Base-by-base conservation (phyloP, 164 flowering plant species). In the Nymphaea colorata region DNA sequence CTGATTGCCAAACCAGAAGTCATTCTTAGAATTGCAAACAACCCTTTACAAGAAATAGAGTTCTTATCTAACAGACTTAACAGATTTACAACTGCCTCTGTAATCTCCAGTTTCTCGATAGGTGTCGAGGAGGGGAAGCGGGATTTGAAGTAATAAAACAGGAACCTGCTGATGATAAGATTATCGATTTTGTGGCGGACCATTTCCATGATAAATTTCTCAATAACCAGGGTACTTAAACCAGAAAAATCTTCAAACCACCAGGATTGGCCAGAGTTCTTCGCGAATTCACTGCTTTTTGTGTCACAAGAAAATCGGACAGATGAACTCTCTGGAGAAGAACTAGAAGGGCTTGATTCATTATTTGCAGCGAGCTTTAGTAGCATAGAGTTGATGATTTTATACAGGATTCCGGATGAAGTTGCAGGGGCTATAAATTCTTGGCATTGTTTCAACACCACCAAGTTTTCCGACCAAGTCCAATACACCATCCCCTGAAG, bases 161-260 rank as follows among this genome's bases (percentile, higher is more conserved):
- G 82, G 72, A 93, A 89, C 72, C 70, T 82, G 62, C 82, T 75
- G 42, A 87, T 73, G 5, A 70, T 62, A 41, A 43, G 75, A 70
- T 84, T 85, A 44, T 86, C 86, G 2, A 86, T 64, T 47, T 83
- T 82, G 45, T 69, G 76, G n/a, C 73, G 67, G 5, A 85, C 62
- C 86, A 90, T 84, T 43, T 66, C 25, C 69, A 68, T 77, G 5
- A 76, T 71, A 1, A 76, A 41, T 61, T 59, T 77, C 41, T 81
- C 77, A 15, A 90, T 65, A 66, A 77, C 65, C 64, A 65, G 64
- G n/a, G 69, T 59, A 36, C 79, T 77, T 67, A 90, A 69, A 59
- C 70, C 69, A 12, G 72, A 69, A 65, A 92, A 80, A 73, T 92
- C 89, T 25, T 88, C 88, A 66, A 86, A 87, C 98, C 94, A 89